Base-by-base conservation (phyloP, 345 rosid genomes). In the Streptanthus diversifolius region DNA sequence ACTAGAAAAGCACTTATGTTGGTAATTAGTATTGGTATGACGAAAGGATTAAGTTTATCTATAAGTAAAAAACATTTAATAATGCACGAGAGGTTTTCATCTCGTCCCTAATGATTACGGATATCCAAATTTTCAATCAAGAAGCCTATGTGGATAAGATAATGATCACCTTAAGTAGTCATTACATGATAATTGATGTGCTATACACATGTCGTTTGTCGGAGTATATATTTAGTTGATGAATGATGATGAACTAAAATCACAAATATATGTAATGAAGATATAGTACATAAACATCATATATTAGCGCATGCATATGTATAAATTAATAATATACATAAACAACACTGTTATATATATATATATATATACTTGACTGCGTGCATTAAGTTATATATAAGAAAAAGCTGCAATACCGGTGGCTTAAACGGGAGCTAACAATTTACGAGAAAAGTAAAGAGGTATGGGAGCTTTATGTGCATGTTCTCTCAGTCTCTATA, bases 361-460 rank as follows among this genome's bases (percentile, higher is more conserved):
- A 18, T 19, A 19, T 17, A 4, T 1, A 11, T 25, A 4, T 21
- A 43, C 1, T 22, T 24, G 17, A 6, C 7, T 45, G 25, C 10
- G 25, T 30, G 7, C 9, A 49, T 9, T 22, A 15, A 66, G 36
- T 17, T 14, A 25, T 52, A 25, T 62, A 14, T 25, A 49, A 48
- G 67, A 55, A 69, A 67, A 69, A 52, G 56, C 70, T 66, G 75
- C 70, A 52, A 53, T 32, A 45, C 57, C 79, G 75, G 75, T 65
- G 70, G 51, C 41, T 69, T 70, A 45, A 53, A 69, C 59, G 65
- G 79, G 70, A 33, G 13, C 27, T 45, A 55, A 64, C 76, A 45
- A 76, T 63, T 76, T 70, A 76, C 80, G 71, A 76, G 71, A 56
- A 53, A 69, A 64, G 58, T 35, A 55, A 76, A 70, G 75, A 68